phyloP scores from a whole-genome alignment of 202 grass and related monocot genomes.

The Carex sylvatica region DNA sequence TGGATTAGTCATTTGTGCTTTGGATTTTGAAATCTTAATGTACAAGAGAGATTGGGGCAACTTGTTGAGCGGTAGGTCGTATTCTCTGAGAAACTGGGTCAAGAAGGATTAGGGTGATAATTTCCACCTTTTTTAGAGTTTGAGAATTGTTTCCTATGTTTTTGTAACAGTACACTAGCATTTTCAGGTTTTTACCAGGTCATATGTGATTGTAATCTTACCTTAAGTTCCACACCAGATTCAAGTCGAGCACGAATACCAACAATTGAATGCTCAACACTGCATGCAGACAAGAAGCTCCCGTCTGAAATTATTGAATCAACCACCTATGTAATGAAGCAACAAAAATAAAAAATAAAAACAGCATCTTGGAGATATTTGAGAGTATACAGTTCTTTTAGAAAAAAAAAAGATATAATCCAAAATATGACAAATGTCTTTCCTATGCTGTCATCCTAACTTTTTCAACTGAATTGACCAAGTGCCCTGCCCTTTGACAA shows the following conservation, averaged over 20 bases:
- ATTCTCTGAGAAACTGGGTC: constrained; percentile 11
- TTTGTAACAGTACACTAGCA: background rate
- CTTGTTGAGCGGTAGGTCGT: background rate
- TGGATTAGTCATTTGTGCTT: background rate
- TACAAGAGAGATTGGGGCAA: background rate
- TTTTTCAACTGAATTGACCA: background rate
- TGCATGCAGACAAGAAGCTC: constrained; percentile 64
- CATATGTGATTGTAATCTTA: constrained; percentile 21
- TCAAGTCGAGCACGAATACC: constrained; percentile 70
- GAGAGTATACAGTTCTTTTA: background rate
- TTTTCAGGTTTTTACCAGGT: background rate
- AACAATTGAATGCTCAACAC: constrained; percentile 66
- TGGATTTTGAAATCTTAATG: background rate
- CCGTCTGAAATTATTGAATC: constrained; percentile 79
- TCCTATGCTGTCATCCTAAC: background rate
- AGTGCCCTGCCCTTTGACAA: background rate
- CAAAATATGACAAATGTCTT: background rate
- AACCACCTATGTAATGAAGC: constrained; percentile 43
- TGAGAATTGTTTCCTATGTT: background rate
- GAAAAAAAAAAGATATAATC: background rate
- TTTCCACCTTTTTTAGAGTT: background rate
- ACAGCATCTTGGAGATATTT: background rate
- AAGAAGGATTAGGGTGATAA: background rate
- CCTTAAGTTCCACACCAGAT: constrained; percentile 58
- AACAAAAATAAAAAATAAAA: constrained; percentile 6